Evolutionary conservation across 2,329 filamentous ascomycete species (phyloP).

Genomic region (Arthrinium puccinioides): DNA sequence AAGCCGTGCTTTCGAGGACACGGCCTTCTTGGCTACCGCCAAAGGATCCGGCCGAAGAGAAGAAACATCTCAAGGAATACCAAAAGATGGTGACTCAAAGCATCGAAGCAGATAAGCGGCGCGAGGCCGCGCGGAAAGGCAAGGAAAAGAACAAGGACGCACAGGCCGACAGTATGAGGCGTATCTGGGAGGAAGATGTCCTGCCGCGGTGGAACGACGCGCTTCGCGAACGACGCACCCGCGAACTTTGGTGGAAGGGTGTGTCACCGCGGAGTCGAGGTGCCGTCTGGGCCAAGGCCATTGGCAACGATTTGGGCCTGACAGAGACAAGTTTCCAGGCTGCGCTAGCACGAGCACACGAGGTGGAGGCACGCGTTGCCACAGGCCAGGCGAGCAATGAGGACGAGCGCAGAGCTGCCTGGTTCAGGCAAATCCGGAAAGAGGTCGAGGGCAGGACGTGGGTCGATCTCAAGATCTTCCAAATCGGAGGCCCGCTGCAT

Average conservation of each 20-base stretch:
- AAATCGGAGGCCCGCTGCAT: conserved; percentile 58
- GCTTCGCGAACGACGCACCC: conserved; percentile 59
- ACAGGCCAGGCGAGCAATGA: conserved; percentile 44
- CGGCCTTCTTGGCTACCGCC: conserved; percentile 79
- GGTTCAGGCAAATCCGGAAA: conserved; percentile 56
- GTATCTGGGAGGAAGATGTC: conserved; percentile 70
- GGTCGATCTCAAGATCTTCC: conserved; percentile 67
- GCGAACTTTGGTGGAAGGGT: conserved; percentile 78
- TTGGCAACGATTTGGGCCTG: conserved; percentile 67
- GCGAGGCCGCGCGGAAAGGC: conserved; percentile 43
- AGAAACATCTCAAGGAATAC: conserved; percentile 77
- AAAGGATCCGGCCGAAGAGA: conserved; percentile 86
- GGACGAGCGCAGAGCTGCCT: conserved; percentile 47
- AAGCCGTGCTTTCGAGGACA: conserved; percentile 73
- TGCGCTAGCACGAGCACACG: conserved; percentile 60
- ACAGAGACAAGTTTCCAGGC: conserved; percentile 61
- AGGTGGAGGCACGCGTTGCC: conserved; percentile 50
- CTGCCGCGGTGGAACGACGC: conserved; percentile 69
- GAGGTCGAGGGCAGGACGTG: conserved; percentile 61
- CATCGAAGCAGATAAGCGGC: conserved; percentile 51
- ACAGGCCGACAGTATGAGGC: conserved; percentile 38
- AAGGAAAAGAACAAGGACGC: conserved; percentile 49
- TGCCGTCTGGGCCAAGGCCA: conserved; percentile 60
- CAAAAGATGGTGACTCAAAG: conserved; percentile 72
- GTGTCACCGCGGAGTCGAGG: conserved; percentile 65